Percentiles rank a stretch among this genome's conserved stretches.
Evolutionary conservation across 2,329 filamentous ascomycete species (phyloP).

Genomic region (Paecilomyces sp.): DNA sequence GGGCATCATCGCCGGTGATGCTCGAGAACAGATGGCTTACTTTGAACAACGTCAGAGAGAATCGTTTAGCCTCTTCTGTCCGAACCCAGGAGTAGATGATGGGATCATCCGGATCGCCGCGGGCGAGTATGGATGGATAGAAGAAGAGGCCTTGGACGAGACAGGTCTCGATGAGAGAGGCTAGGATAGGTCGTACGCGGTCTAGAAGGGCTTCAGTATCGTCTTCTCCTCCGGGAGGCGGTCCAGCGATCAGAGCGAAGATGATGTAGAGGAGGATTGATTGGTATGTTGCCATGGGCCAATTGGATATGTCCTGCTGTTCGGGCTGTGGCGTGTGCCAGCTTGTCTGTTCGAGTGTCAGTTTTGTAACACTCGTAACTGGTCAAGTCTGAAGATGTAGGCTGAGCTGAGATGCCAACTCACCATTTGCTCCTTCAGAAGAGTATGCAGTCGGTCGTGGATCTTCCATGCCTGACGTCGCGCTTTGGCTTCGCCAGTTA

Average conservation of each 20-base stretch:
- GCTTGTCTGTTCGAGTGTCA: slow-evolving; percentile 1
- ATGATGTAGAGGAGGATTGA: slow-evolving; percentile 24
- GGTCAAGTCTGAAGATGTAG: neutral
- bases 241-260: slow-evolving; percentile 12
- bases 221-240: slow-evolving; percentile 1
- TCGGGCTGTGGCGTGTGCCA: slow-evolving; percentile 3
- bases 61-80: slow-evolving; percentile 23
- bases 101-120: slow-evolving; percentile 6
- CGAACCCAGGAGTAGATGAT: slow-evolving; percentile 13
- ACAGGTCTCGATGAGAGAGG: slow-evolving; percentile 18
- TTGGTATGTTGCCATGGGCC: slow-evolving; percentile 26
- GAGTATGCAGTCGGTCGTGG: slow-evolving; percentile 13
- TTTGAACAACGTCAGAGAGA: slow-evolving; percentile 19
- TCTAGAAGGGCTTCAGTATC: slow-evolving; percentile 3
- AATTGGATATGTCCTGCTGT: slow-evolving; percentile 3
- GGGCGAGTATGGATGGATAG: slow-evolving; percentile 19
- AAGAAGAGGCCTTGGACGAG: slow-evolving; percentile 18
- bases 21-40: slow-evolving; percentile 7
- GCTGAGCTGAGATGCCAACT: neutral
- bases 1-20: neutral
- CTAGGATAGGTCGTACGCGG: slow-evolving; percentile 11
- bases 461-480: slow-evolving; percentile 17
- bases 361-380: neutral
- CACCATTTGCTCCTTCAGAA: slow-evolving; percentile 20
- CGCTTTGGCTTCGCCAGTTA: slow-evolving; percentile 8